A percentile compares a stretch with the other conserved stretches of the same genome.
Conservation (phyloP, 225 moss, liverwort and hornwort genomes). For the Bryoerythrophyllum caledonicum region DNA sequence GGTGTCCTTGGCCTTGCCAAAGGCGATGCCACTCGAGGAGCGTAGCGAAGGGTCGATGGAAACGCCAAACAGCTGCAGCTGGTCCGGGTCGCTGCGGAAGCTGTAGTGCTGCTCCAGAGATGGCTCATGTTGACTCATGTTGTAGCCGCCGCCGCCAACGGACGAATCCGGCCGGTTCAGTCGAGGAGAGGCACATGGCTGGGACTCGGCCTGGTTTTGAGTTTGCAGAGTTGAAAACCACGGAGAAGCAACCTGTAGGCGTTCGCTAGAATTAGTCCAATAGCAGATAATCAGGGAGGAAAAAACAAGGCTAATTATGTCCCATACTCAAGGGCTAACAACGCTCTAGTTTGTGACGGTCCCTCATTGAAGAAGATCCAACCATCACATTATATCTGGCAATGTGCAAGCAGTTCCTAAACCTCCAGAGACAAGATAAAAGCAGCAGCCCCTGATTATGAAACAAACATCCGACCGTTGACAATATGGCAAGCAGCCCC, state of each 20-base stretch:
- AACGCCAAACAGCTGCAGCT: conserved; percentile 76
- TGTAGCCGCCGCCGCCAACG: conserved; percentile 35
- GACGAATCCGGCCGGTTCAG: conserved; percentile 57
- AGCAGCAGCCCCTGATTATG: no score
- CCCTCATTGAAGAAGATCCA: no score
- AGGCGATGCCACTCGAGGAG: conserved; percentile 37
- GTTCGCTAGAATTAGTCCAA: background rate
- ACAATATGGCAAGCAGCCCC: no score
- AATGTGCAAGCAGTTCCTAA: no score
- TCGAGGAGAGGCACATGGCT: conserved; percentile 52
- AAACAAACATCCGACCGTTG: no score
- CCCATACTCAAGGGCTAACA: no score
- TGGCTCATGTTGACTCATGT: conserved; percentile 40
- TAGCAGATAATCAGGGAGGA: background rate
- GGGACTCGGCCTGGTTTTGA: conserved; percentile 45
- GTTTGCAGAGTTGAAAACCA: conserved; percentile 73
- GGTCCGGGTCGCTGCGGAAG: conserved; percentile 71
- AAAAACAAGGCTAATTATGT: no score
- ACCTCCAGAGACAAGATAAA: no score
- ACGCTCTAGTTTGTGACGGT: no score
- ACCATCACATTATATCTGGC: no score
- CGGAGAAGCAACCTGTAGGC: conserved; percentile 47
- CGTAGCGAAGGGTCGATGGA: conserved; percentile 68
- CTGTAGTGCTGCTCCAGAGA: conserved; percentile 49
- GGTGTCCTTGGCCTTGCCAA: conserved; percentile 49